Percentiles rank a stretch among this genome's conserved stretches.
These are phyloP conservation scores for Sideroxylon spinosum DNA, from an alignment of 179 eudicot genomes.

Conservation along the genomic window DNA sequence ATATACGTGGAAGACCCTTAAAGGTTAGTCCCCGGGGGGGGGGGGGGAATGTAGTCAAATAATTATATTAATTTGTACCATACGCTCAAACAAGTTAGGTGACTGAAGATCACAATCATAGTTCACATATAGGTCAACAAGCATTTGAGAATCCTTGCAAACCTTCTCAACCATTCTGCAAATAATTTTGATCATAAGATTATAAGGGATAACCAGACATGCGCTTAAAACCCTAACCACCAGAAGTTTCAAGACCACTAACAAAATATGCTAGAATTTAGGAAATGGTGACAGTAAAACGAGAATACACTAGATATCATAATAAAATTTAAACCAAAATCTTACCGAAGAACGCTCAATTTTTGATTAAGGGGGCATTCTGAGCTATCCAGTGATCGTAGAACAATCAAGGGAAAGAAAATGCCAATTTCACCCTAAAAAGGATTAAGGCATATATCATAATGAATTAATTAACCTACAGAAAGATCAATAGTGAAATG, in stretches of 20 bases:
- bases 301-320: not conserved
- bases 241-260: not conserved
- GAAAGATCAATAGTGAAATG: slow-evolving; percentile 12
- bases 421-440: slow-evolving; percentile 90
- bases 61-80: slow-evolving; percentile 45
- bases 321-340: slow-evolving; percentile 1
- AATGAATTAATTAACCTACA: not conserved
- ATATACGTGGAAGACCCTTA: not conserved
- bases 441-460: not conserved
- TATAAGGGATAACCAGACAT: not conserved
- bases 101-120: slow-evolving; percentile 95
- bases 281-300: slow-evolving; percentile 14
- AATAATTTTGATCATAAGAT: slow-evolving; percentile 8
- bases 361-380: slow-evolving; percentile 64
- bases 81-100: slow-evolving; percentile 88
- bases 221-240: not conserved
- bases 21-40: no score
- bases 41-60: not conserved
- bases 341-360: slow-evolving; percentile 74
- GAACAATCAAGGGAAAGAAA: slow-evolving; percentile 88
- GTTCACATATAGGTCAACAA: slow-evolving; percentile 89
- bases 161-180: slow-evolving; percentile 98
- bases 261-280: not conserved
- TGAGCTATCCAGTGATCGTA: slow-evolving; percentile 74
- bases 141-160: slow-evolving; percentile 91